Evolutionary conservation across 108 stramenopile species (phyloP).

Genomic region (Nannochloropsis oceanica): DNA sequence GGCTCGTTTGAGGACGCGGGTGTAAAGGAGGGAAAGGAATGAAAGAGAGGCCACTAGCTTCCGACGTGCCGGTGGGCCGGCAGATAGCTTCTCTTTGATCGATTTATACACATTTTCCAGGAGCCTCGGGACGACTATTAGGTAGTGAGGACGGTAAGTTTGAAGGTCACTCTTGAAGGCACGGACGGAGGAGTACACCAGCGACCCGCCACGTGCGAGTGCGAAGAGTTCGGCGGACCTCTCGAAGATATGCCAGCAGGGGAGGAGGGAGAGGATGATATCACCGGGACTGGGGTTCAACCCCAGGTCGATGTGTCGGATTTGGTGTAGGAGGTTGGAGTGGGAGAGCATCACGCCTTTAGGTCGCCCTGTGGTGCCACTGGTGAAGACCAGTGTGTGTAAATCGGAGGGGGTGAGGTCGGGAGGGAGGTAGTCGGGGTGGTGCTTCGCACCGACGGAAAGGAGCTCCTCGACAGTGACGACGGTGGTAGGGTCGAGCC

Average conservation of each 20-base stretch:
- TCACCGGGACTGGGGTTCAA: constrained; percentile 21
- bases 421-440: background rate
- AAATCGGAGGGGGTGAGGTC: background rate
- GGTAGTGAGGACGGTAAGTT: constrained; percentile 72
- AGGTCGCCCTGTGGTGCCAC: constrained; percentile 52
- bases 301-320: background rate
- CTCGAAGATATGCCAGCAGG: constrained; percentile 35
- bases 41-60: constrained; percentile 58
- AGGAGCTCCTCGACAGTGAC: background rate
- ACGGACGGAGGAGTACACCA: constrained; percentile 67
- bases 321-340: constrained; percentile 34
- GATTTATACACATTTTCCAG: constrained; percentile 58
- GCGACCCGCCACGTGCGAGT: constrained; percentile 10
- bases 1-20: constrained; percentile 44
- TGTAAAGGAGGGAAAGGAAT: constrained; percentile 36
- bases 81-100: constrained; percentile 52
- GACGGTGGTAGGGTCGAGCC: background rate
- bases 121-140: constrained; percentile 76
- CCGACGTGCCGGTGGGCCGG: constrained; percentile 30
- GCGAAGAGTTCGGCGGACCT: constrained; percentile 25
- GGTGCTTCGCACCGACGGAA: background rate
- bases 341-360: constrained; percentile 86
- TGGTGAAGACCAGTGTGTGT: constrained; percentile 33
- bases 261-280: constrained; percentile 14
- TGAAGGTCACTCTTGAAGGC: constrained; percentile 78